A percentile compares a stretch with the other conserved stretches of the same genome.
Evolutionary conservation across 495 filamentous ascomycete genomes (phyloP).

Genomic region (Tetracladium marchalianum): DNA sequence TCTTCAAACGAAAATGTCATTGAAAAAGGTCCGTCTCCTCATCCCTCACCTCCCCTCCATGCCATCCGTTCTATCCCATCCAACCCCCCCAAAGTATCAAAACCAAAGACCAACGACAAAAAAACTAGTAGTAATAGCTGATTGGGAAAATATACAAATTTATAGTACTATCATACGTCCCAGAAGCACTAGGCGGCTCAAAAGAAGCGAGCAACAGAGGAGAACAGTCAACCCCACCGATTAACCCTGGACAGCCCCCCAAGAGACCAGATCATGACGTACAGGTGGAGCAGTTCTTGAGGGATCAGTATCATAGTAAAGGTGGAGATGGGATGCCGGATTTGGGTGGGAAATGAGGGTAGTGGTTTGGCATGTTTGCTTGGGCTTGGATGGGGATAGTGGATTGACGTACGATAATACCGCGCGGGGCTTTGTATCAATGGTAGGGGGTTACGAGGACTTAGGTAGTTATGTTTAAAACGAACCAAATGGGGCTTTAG

Average conservation of each 20-base stretch:
- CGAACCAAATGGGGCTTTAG: too few relatives aligned
- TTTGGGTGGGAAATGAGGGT: not conserved
- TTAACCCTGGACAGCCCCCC: slow-evolving; percentile 1
- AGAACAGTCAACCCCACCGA: not conserved
- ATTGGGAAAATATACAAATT: not conserved
- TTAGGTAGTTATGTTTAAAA: too few relatives aligned
- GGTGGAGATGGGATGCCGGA: slow-evolving; percentile 14
- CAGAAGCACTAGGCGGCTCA: slow-evolving; percentile 2
- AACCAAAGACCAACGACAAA: too few relatives aligned
- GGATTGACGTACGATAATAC: too few relatives aligned
- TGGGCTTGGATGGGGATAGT: too few relatives aligned
- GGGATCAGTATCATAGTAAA: slow-evolving; percentile 13
- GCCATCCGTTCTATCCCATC: too few relatives aligned
- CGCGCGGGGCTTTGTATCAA: too few relatives aligned
- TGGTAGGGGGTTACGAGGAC: too few relatives aligned
- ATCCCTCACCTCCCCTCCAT: not conserved
- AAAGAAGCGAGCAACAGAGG: slow-evolving; percentile 1
- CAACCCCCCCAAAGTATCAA: too few relatives aligned
- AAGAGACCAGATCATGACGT: slow-evolving; percentile 16
- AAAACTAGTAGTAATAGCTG: not conserved
- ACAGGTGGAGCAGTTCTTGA: slow-evolving; percentile 17
- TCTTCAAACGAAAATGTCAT: slow-evolving; percentile 3
- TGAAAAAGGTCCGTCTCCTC: slow-evolving; percentile 11
- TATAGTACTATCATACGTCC: slow-evolving; percentile 5
- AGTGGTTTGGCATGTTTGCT: too few relatives aligned